Evolutionary conservation across 2,329 filamentous ascomycete species (phyloP), one percentile per base, ranked within the genome.

Genomic region (Celoporthe dispersa): DNA sequence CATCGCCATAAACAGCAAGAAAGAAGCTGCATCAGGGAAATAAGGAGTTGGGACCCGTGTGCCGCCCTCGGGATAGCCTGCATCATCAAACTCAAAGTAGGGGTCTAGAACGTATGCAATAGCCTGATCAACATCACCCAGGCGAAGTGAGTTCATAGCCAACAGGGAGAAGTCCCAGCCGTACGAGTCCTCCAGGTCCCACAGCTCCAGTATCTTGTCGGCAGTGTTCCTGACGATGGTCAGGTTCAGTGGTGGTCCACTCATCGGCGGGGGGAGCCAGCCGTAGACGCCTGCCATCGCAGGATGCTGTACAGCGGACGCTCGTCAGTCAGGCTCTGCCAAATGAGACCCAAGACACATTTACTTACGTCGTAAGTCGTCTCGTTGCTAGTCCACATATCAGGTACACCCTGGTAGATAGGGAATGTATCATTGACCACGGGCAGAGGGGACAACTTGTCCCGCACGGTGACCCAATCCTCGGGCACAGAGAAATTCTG

Each of bases 1-100:
- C 85, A 88, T 87, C 2, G 84, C 86, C 69, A 86, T 79, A 0
- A 85, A 85, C 41, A 87, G 75, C 74, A 89, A 73, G 70, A 89
- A 78, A 1, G 81, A 81, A 2, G 84, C 81, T 48, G 82, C 81
- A 28, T 82, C 83, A 0, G 87, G 87, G 69, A 89, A 87, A 76
- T 89, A 89, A 12, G 87, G 87, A 37, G 87, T 88, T 1, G 86
- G 81, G 11, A 88, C 87, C 57, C 84, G 80, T 5, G 80, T 78
- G 0, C 85, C 85, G 7, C 86, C 86, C 5, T 85, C 77, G 0
- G 85, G 83, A 76, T 87, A 87, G 0, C 87, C 86, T 1, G 86
- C 83, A 73, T 87, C 86, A 77, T 89, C 86, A 75, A 89, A 88
- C 57, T 78, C 75, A 67, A 86, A 88, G 33, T 84, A 79, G 1